These are phyloP conservation scores for Botrytis pseudocinerea DNA, from an alignment of 2,329 filamentous ascomycete genomes.

Conservation along the genomic window DNA sequence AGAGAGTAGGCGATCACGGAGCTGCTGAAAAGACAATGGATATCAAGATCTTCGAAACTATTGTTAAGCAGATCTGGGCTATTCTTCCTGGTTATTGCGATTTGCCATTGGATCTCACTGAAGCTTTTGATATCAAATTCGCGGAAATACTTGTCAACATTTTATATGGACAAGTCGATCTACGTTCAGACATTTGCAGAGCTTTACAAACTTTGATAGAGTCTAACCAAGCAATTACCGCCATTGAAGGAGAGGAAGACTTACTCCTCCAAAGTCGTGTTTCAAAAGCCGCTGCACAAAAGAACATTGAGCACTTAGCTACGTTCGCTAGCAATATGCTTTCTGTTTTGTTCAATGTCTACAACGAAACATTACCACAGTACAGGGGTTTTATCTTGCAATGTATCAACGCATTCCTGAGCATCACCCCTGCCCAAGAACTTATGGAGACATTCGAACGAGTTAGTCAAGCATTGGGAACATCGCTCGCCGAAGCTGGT, in stretches of 20 bases:
- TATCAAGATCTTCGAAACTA: conserved; percentile 94
- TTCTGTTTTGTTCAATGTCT: conserved; percentile 98
- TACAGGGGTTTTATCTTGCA: conserved; percentile 87
- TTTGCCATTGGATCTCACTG: conserved; percentile 74
- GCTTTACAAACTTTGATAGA: conserved; percentile 85
- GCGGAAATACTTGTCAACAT: conserved; percentile 90
- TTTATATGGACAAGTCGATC: conserved; percentile 85
- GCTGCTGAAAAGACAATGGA: conserved; percentile 88
- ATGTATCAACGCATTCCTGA: conserved; percentile 92
- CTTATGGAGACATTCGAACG: conserved; percentile 85
- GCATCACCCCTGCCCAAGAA: conserved; percentile 76
- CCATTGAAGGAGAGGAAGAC: conserved; percentile 65
- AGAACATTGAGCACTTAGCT: conserved; percentile 80
- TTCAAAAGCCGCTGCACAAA: conserved; percentile 70
- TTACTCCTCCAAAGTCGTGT: conserved; percentile 77
- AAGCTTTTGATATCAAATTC: conserved; percentile 82
- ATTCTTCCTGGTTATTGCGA: conserved; percentile 94
- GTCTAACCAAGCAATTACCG: conserved; percentile 80
- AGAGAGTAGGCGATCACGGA: conserved; percentile 81
- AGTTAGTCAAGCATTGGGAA: conserved; percentile 80
- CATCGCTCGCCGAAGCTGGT: conserved; percentile 60
- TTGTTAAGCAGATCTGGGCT: conserved; percentile 95
- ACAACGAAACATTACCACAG: conserved; percentile 92
- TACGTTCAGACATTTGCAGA: conserved; percentile 84
- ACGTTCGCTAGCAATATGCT: conserved; percentile 83